These are phyloP conservation scores for Paraconiothyrium brasiliense DNA, from an alignment of 2,329 filamentous ascomycete species.

Conservation along the genomic window DNA sequence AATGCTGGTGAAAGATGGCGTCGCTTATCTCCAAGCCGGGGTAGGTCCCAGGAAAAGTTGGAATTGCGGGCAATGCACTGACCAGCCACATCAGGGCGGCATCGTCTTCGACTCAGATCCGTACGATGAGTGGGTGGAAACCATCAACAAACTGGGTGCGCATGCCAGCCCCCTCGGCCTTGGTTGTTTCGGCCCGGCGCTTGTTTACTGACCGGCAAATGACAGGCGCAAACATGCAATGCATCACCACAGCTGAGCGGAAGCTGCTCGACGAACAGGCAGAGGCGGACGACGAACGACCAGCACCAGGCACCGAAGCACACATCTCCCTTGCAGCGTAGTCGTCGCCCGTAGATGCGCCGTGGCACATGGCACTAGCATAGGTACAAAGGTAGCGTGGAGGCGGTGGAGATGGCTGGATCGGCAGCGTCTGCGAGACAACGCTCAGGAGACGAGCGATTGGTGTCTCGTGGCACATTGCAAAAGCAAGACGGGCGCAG, in stretches of 20 bases:
- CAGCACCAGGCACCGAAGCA: slow-evolving; percentile 2
- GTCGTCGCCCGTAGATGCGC: slow-evolving; percentile 29
- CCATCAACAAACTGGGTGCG: slow-evolving; percentile 88
- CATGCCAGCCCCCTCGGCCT: slow-evolving; percentile 14
- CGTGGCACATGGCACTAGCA: background rate
- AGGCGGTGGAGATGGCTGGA: slow-evolving; percentile 8
- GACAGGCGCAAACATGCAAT: slow-evolving; percentile 78
- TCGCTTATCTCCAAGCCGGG: slow-evolving; percentile 88
- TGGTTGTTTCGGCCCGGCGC: slow-evolving; percentile 16
- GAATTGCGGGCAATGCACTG: slow-evolving; percentile 26
- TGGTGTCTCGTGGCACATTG: background rate
- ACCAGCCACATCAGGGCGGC: slow-evolving; percentile 40
- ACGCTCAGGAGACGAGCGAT: background rate
- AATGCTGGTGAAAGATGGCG: slow-evolving; percentile 91
- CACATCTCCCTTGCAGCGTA: slow-evolving; percentile 41
- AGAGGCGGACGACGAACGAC: slow-evolving; percentile 28
- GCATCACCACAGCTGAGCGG: slow-evolving; percentile 84
- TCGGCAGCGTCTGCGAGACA: background rate
- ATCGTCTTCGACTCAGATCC: slow-evolving; percentile 76
- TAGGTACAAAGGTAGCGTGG: background rate
- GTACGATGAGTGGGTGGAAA: slow-evolving; percentile 93
- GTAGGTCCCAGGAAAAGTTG: slow-evolving; percentile 63
- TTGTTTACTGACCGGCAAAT: slow-evolving; percentile 31
- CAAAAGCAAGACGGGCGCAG: background rate
- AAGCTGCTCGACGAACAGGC: slow-evolving; percentile 63